phyloP scores from a whole-genome alignment of 2,329 filamentous ascomycete species.

The Diaporthe ampelina region DNA sequence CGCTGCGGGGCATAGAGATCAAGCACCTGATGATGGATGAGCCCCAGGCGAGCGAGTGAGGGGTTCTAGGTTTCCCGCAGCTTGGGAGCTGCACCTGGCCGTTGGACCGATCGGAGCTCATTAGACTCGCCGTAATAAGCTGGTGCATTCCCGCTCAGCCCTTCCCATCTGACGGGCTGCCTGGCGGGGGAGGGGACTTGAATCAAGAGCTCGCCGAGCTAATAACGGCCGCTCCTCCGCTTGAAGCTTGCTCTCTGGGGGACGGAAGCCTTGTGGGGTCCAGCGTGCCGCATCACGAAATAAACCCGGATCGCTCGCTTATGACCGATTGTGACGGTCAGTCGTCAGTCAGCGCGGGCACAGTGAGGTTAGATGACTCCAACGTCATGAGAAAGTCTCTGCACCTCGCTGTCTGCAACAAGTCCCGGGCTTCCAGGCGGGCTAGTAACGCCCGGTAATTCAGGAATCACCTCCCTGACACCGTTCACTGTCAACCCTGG shows the following conservation, averaged over 20 bases:
- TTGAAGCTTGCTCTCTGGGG: slow-evolving; percentile 40
- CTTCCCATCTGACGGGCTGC: slow-evolving; percentile 21
- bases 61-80: slow-evolving; percentile 33
- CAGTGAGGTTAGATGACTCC: slow-evolving; percentile 33
- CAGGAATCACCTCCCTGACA: slow-evolving; percentile 33
- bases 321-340: slow-evolving; percentile 42
- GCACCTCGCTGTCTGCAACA: slow-evolving; percentile 19
- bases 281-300: slow-evolving; percentile 42
- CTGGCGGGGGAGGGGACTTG: slow-evolving; percentile 17
- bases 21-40: slow-evolving; percentile 27
- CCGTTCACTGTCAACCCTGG: slow-evolving; percentile 28
- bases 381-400: slow-evolving; percentile 23
- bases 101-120: slow-evolving; percentile 29
- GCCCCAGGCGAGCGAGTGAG: slow-evolving; percentile 26
- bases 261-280: slow-evolving; percentile 39
- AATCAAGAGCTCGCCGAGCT: slow-evolving; percentile 33
- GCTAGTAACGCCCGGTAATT: slow-evolving; percentile 12
- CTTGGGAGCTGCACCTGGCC: slow-evolving; percentile 33
- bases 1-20: slow-evolving; percentile 27
- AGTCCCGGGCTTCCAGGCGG: slow-evolving; percentile 36
- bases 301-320: slow-evolving; percentile 42
- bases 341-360: slow-evolving; percentile 25
- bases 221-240: slow-evolving; percentile 25
- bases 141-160: slow-evolving; percentile 26
- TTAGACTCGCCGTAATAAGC: slow-evolving; percentile 20